A percentile compares a stretch with the other conserved stretches of the same genome.
phyloP scores from a whole-genome alignment of 805 yeast species.

The Helenozyma baotianmanensis region DNA sequence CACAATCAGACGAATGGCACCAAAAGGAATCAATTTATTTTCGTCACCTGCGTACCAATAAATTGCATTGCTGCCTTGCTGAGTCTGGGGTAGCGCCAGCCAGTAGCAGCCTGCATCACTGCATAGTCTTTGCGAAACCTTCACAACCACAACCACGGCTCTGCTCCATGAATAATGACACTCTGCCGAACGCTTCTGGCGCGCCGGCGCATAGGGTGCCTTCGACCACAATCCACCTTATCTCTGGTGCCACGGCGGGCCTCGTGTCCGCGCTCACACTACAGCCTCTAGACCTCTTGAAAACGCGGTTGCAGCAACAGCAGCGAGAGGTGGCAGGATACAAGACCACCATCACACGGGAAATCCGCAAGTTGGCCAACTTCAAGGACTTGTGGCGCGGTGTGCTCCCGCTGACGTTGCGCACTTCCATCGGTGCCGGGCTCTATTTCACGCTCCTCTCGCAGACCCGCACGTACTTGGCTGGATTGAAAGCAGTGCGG shows the following conservation, averaged over 20 bases:
- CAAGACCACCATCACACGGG: slow-evolving; percentile 32
- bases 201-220: too few species aligned
- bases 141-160: too few species aligned
- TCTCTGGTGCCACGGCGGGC: slow-evolving; percentile 85
- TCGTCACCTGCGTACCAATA: too few species aligned
- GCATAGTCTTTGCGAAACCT: too few species aligned
- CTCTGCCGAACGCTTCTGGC: too few species aligned
- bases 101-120: too few species aligned
- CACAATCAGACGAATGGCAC: too few species aligned
- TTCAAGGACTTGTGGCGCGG: slow-evolving; percentile 80
- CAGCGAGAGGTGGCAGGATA: slow-evolving; percentile 21
- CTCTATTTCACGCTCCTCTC: slow-evolving; percentile 75
- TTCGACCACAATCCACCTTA: slow-evolving; percentile 44
- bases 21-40: too few species aligned
- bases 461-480: slow-evolving; percentile 48
- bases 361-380: slow-evolving; percentile 38
- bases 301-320: slow-evolving; percentile 73
- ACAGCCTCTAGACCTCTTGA: slow-evolving; percentile 86
- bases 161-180: too few species aligned
- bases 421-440: slow-evolving; percentile 90
- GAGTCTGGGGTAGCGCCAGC: too few species aligned
- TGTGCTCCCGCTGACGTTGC: slow-evolving; percentile 80
- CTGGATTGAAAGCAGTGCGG: slow-evolving; percentile 19
- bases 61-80: too few species aligned
- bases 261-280: slow-evolving; percentile 70